phyloP scores from a whole-genome alignment of 2,329 filamentous ascomycete genomes.

The Aspergillus novoparasiticus region DNA sequence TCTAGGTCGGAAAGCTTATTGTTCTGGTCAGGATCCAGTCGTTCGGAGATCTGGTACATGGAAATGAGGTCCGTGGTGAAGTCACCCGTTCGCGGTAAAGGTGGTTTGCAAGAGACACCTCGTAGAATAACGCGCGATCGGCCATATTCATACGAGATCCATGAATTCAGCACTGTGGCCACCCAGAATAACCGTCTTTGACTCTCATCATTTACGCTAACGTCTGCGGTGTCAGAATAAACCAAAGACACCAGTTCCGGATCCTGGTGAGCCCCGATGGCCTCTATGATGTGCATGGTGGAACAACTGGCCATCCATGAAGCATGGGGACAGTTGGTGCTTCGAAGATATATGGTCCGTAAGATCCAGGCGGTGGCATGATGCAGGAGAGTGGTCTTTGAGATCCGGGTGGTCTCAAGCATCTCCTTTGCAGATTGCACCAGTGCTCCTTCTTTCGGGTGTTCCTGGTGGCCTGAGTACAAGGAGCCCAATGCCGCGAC shows the following conservation, averaged over 20 bases:
- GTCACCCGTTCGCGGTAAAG: constrained; percentile 6
- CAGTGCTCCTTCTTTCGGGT: constrained; percentile 47
- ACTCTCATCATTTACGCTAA: constrained; percentile 5
- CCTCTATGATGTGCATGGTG: constrained; percentile 61
- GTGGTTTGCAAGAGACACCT: constrained; percentile 13
- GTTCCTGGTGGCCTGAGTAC: constrained; percentile 49
- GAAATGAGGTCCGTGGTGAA: constrained; percentile 14
- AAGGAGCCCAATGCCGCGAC: constrained; percentile 56
- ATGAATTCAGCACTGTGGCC: constrained; percentile 21
- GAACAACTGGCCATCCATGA: constrained; percentile 58
- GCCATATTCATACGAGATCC: constrained; percentile 24
- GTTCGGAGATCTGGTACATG: constrained; percentile 17
- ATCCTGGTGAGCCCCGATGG: constrained; percentile 37
- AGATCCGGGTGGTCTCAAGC: constrained; percentile 42
- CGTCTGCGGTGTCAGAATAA: constrained; percentile 16
- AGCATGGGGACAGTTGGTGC: constrained; percentile 55
- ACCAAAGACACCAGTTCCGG: constrained; percentile 11
- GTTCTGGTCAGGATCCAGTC: constrained; percentile 14
- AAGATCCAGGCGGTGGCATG: constrained; percentile 51
- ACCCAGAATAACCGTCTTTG: constrained; percentile 18
- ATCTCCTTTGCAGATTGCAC: constrained; percentile 48
- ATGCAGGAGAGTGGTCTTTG: constrained; percentile 25
- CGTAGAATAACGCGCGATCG: constrained; percentile 17
- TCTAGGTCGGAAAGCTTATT: constrained; percentile 12
- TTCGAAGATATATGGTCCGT: constrained; percentile 54